Conservation (phyloP, 768 basidiomycete species). For the Obba rivulosa region DNA sequence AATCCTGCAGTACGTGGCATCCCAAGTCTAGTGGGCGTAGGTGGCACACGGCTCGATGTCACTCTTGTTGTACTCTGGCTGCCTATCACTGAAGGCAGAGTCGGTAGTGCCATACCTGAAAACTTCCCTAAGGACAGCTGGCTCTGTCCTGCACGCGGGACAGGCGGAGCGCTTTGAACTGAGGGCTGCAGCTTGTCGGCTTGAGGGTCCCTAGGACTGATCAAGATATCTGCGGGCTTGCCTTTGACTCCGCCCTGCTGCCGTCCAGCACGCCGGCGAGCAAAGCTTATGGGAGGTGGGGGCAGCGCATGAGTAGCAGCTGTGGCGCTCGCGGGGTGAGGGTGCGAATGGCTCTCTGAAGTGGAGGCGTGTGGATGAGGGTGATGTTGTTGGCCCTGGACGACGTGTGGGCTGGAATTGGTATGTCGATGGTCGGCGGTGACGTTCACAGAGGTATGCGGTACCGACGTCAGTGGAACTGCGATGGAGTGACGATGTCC, state of each 20-base stretch:
- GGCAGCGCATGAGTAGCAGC: slow-evolving; percentile 41
- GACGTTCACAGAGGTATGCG: slow-evolving; percentile 27
- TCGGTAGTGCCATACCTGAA: slow-evolving; percentile 58
- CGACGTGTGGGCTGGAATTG: slow-evolving; percentile 19
- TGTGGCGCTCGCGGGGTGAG: slow-evolving; percentile 14
- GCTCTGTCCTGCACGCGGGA: slow-evolving; percentile 39
- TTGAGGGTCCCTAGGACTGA: slow-evolving; percentile 59
- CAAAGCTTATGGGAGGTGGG: slow-evolving; percentile 73
- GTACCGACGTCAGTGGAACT: slow-evolving; percentile 17
- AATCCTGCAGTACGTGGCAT: slow-evolving; percentile 33
- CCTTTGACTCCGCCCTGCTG: slow-evolving; percentile 49
- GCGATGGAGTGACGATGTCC: slow-evolving; percentile 19
- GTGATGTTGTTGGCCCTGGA: slow-evolving; percentile 29
- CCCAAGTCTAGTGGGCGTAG: slow-evolving; percentile 62
- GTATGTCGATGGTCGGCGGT: slow-evolving; percentile 28
- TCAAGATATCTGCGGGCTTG: slow-evolving; percentile 77
- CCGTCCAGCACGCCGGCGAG: slow-evolving; percentile 64
- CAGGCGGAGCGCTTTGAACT: slow-evolving; percentile 74
- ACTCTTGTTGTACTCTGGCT: slow-evolving; percentile 33
- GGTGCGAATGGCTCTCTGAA: neutral
- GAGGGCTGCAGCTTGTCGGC: slow-evolving; percentile 55
- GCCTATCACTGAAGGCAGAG: slow-evolving; percentile 43
- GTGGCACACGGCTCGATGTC: slow-evolving; percentile 59
- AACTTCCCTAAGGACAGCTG: slow-evolving; percentile 28
- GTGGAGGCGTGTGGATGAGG: slow-evolving; percentile 16